Base-by-base conservation (phyloP, 2,329 filamentous ascomycete species). In the Cytospora chrysosperma region DNA sequence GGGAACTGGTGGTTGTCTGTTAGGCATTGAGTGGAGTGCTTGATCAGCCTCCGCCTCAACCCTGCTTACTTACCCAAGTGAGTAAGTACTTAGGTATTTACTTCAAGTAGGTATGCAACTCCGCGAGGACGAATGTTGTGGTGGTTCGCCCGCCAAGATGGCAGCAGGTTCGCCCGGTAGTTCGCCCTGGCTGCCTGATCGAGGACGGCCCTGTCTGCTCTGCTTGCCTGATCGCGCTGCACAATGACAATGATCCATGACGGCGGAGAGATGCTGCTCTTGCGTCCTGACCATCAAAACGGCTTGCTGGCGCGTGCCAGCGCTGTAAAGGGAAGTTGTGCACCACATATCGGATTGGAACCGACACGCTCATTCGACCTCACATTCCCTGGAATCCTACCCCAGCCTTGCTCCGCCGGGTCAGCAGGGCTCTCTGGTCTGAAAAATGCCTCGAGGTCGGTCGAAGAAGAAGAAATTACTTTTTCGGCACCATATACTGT, bases 91-190 rank as follows among this genome's bases (percentile, higher is more conserved):
- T n/a, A n/a, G n/a, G n/a, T n/a, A n/a, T n/a, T n/a, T n/a, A n/a
- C n/a, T n/a, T n/a, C n/a, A n/a, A n/a, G n/a, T n/a, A n/a, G n/a
- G n/a, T n/a, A n/a, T n/a, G n/a, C n/a, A n/a, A n/a, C n/a, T n/a
- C n/a, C n/a, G n/a, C n/a, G n/a, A n/a, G n/a, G n/a, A n/a, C n/a
- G n/a, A n/a, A n/a, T n/a, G n/a, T n/a, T n/a, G n/a, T n/a, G n/a
- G n/a, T 59, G 49, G 57, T 59, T 53, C 57, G 57, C 57, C 56
- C 32, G 49, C 57, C 47, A 63, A 49, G 55, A 43, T 47, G 43
- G 21, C 59, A 55, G 21, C 59, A 55, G 24, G 52, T 59, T 50
- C 56, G 60, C 60, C 58, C 34, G 40, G 24, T 56, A 55, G 56
- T 63, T 56, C 52, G 62, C 62, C 57, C 40, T 7, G 40, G 50